phyloP scores from a whole-genome alignment of 768 basidiomycete species.

The Calocybe indica region DNA sequence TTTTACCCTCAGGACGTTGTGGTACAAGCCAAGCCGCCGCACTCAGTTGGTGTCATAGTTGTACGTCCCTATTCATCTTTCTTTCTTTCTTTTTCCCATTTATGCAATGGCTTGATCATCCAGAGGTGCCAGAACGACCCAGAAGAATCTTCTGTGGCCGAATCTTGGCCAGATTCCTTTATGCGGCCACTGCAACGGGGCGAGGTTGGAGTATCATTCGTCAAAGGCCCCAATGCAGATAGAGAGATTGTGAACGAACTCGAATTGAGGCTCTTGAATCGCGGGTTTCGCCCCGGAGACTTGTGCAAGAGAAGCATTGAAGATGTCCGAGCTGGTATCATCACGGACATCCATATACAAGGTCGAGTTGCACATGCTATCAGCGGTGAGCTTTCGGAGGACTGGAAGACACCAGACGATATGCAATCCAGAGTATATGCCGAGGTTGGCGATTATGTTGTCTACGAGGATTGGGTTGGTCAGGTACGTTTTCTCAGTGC shows the following conservation, averaged over 20 bases:
- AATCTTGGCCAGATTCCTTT: constrained; percentile 53
- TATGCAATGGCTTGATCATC: not conserved
- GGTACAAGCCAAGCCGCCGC: constrained; percentile 33
- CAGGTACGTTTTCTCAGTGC: constrained; percentile 50
- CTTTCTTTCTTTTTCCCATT: not conserved
- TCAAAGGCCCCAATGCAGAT: constrained; percentile 33
- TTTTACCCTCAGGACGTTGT: constrained; percentile 70
- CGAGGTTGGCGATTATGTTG: constrained; percentile 78
- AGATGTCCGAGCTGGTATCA: constrained; percentile 70
- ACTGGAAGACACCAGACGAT: constrained; percentile 58
- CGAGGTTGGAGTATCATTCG: constrained; percentile 79
- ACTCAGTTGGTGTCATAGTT: constrained; percentile 56
- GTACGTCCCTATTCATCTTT: constrained; percentile 29
- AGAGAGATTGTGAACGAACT: constrained; percentile 72
- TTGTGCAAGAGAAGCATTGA: constrained; percentile 75
- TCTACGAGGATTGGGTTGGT: constrained; percentile 83
- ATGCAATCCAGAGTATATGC: constrained; percentile 53
- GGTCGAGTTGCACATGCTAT: constrained; percentile 75
- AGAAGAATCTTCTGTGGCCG: constrained; percentile 54
- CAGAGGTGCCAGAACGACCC: constrained; percentile 90
- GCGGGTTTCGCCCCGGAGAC: constrained; percentile 74
- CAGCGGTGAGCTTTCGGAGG: constrained; percentile 48
- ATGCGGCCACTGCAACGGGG: constrained; percentile 71
- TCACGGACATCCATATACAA: constrained; percentile 55
- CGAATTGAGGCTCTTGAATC: constrained; percentile 65